Percentiles rank a stretch among this genome's conserved stretches.
These are phyloP conservation scores for Naganishia albida DNA, from an alignment of 1,284 basidiomycete genomes.

Conservation along the genomic window DNA sequence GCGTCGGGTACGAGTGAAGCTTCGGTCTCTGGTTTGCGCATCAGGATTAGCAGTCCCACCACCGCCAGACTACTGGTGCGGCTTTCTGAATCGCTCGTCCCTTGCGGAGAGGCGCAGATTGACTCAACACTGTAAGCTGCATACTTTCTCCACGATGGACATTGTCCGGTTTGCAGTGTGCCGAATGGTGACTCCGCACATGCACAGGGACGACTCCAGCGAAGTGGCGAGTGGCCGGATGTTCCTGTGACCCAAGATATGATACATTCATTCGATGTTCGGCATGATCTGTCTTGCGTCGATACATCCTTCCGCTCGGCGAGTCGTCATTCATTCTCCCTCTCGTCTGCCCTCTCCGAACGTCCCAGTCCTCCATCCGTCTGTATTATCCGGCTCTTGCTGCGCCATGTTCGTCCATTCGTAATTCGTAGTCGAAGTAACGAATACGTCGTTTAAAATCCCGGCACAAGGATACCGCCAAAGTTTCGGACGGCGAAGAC, in stretches of 20 bases:
- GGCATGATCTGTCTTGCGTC: not conserved
- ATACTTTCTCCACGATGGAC: too few relatives aligned
- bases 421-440: not conserved
- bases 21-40: too few relatives aligned
- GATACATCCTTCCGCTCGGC: not conserved
- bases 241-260: not conserved
- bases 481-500: slow-evolving; percentile 34
- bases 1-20: too few relatives aligned
- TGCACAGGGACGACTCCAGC: not conserved
- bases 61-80: too few relatives aligned
- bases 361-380: not conserved
- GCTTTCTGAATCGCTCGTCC: too few relatives aligned
- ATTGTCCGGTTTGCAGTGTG: too few relatives aligned
- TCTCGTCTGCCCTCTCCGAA: not conserved
- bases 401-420: slow-evolving; percentile 1
- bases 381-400: too few relatives aligned
- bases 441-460: slow-evolving; percentile 27
- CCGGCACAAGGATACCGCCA: slow-evolving; percentile 31
- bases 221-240: not conserved
- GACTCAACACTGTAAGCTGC: too few relatives aligned
- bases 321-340: not conserved
- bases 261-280: not conserved
- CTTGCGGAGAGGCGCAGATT: too few relatives aligned
- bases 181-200: too few relatives aligned
- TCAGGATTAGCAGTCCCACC: too few relatives aligned